Conservation (phyloP, 768 basidiomycete species). For the Trametes sanguinea region DNA sequence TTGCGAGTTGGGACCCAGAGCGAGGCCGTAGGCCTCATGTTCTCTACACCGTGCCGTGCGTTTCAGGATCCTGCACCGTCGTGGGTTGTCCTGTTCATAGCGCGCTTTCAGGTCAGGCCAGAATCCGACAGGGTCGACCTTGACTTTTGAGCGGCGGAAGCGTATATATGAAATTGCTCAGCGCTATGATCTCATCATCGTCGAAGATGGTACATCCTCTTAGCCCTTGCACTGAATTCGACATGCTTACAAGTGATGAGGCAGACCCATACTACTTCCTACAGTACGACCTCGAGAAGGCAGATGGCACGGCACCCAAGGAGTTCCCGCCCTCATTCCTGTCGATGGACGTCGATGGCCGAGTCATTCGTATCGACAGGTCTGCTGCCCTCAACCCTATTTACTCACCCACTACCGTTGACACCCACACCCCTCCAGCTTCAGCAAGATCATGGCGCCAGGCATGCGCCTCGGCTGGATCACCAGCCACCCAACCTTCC, state of each 20-base stretch:
- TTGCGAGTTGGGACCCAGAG: constrained; percentile 47
- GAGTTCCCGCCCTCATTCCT: constrained; percentile 32
- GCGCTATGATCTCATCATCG: constrained; percentile 53
- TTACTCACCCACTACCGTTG: no score
- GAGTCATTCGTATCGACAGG: constrained; percentile 25
- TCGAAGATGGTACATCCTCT: constrained; percentile 40
- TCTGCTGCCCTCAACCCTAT: no score
- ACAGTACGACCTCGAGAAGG: constrained; percentile 39
- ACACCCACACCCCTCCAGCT: constrained; percentile 27
- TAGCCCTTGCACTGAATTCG: neutral
- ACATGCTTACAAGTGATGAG: neutral
- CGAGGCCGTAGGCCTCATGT: constrained; percentile 53
- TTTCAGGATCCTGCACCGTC: constrained; percentile 3
- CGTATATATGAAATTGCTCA: constrained; percentile 50
- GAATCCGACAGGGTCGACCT: constrained; percentile 54
- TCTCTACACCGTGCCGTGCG: constrained; percentile 53
- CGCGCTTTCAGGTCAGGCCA: constrained; percentile 35
- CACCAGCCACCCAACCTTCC: constrained; percentile 25
- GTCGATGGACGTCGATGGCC: constrained; percentile 26
- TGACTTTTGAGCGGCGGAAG: constrained; percentile 46
- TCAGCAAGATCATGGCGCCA: constrained; percentile 55
- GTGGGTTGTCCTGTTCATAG: constrained; percentile 6
- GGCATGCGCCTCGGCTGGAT: constrained; percentile 57
- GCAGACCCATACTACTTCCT: constrained; percentile 53
- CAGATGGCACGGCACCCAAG: no score